These are phyloP conservation scores for Cercospora canescens DNA, from an alignment of 2,329 filamentous ascomycete species.

Conservation along the genomic window DNA sequence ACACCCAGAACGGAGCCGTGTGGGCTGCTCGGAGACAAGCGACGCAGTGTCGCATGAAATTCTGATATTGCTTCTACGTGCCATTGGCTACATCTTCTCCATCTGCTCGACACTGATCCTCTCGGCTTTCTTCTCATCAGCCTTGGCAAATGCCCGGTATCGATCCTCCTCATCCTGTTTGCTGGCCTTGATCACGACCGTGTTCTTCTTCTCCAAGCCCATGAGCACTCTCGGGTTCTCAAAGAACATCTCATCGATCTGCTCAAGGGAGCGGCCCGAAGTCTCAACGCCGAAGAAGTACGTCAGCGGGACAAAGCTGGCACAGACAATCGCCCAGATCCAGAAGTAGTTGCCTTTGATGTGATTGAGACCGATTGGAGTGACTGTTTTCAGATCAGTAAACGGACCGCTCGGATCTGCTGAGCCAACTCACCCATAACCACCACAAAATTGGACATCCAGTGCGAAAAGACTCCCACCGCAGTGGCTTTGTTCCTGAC, in stretches of 20 bases:
- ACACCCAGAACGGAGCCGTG: too few relatives aligned
- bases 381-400: background rate
- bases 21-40: too few relatives aligned
- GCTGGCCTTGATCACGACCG: conserved; percentile 22
- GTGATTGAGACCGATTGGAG: conserved; percentile 28
- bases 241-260: conserved; percentile 35
- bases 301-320: conserved; percentile 48
- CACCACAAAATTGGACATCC: conserved; percentile 50
- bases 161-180: conserved; percentile 26
- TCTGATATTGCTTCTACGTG: too few relatives aligned
- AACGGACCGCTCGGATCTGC: background rate
- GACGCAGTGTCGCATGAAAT: too few relatives aligned
- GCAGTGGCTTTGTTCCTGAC: conserved; percentile 53
- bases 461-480: conserved; percentile 51
- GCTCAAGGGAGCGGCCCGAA: conserved; percentile 29
- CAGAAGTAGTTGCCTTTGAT: conserved; percentile 55
- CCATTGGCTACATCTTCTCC: background rate
- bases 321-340: conserved; percentile 57
- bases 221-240: conserved; percentile 35
- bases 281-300: conserved; percentile 41
- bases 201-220: conserved; percentile 35
- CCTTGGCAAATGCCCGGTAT: conserved; percentile 21
- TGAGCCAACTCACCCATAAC: conserved; percentile 26
- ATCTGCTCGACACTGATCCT: conserved; percentile 6
- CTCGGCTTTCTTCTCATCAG: conserved; percentile 16